Evolutionary conservation across 352 stramenopile species (phyloP), one percentile per base, ranked within the genome.

Genomic region (Pythium grandisporangium): DNA sequence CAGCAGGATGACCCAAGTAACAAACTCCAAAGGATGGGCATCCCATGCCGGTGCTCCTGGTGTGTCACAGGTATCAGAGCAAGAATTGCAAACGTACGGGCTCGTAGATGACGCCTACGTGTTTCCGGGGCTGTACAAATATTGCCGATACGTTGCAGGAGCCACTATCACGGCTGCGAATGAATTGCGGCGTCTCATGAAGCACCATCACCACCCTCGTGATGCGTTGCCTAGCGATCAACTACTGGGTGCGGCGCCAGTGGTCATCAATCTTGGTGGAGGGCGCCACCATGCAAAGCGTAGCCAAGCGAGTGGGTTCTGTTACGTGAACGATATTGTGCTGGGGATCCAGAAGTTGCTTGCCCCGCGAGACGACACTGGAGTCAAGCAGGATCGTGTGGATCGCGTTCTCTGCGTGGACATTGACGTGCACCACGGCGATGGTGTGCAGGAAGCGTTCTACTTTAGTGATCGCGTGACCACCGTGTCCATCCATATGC

Each of bases 271-370:
- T 40, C 70, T 74, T 21, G 68, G 63, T 8, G 70, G 74, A n/a
- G 74, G 74, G 3, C 52, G 70, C 4, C 74, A 87, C 48, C 74
- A 87, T 41, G 68, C 74, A 7, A 78, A 78, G 46, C 55, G 55
- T 13, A 54, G 42, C 36, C 54, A 65, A 22, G 74, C 70, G n/a
- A 77, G 66, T 30, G 74, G 74, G 5, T 84, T 84, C 48, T 87
- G 74, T 45, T 87, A 83, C 46, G 66, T 84, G 19, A 84, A 84
- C 40, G 74, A 87, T 42, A 52, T 82, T n/a, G 74, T 82, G 4
- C 49, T 87, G 2, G 66, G 50, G 2, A 61, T 71, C 20, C 54
- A 72, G 24, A 29, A 42, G 6, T 48, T 76, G 11, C 42, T 67
- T 11, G 20, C 34, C 30, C 42, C 34, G 27, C 2, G 16, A 30